Conservation (phyloP, 768 basidiomycete species). For the Hortiboletus flavorubellus region DNA sequence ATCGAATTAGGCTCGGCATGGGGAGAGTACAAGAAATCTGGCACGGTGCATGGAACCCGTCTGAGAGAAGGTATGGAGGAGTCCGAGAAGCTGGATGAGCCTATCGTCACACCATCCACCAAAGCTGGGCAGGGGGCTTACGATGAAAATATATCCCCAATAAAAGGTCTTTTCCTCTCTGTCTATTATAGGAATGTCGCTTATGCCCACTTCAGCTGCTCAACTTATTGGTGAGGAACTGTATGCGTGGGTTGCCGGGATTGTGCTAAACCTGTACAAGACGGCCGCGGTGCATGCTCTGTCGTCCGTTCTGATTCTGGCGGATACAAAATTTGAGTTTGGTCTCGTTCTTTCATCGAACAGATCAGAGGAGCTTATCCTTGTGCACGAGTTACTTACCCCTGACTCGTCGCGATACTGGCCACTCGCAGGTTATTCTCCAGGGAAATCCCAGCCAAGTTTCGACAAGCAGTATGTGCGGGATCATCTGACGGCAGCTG, state of each 20-base stretch:
- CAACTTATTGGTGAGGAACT: slow-evolving; percentile 64
- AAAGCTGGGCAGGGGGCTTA: slow-evolving; percentile 93
- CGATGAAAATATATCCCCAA: slow-evolving; percentile 93
- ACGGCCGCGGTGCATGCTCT: slow-evolving; percentile 73
- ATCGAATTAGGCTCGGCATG: slow-evolving; percentile 82
- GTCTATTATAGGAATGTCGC: not conserved
- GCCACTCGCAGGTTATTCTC: slow-evolving; percentile 70
- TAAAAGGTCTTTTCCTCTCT: slow-evolving; percentile 47
- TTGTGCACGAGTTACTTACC: slow-evolving; percentile 96
- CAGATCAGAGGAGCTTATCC: slow-evolving; percentile 55
- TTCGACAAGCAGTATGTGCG: slow-evolving; percentile 97
- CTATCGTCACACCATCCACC: slow-evolving; percentile 94
- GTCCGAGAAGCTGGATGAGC: slow-evolving; percentile 74
- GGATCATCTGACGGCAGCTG: slow-evolving; percentile 76
- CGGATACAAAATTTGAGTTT: slow-evolving; percentile 99
- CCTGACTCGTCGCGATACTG: slow-evolving; percentile 98
- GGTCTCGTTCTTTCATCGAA: slow-evolving; percentile 58
- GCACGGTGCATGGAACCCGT: slow-evolving; percentile 84
- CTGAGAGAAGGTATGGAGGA: slow-evolving; percentile 78
- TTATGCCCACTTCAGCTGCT: slow-evolving; percentile 43
- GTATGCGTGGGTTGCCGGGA: slow-evolving; percentile 55
- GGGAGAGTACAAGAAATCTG: slow-evolving; percentile 84
- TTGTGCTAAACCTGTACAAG: slow-evolving; percentile 64
- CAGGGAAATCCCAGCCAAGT: slow-evolving; percentile 77
- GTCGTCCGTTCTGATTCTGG: slow-evolving; percentile 82